Conservation (phyloP, 2,329 filamentous ascomycete species). For the Trichoderma oligosporum region DNA sequence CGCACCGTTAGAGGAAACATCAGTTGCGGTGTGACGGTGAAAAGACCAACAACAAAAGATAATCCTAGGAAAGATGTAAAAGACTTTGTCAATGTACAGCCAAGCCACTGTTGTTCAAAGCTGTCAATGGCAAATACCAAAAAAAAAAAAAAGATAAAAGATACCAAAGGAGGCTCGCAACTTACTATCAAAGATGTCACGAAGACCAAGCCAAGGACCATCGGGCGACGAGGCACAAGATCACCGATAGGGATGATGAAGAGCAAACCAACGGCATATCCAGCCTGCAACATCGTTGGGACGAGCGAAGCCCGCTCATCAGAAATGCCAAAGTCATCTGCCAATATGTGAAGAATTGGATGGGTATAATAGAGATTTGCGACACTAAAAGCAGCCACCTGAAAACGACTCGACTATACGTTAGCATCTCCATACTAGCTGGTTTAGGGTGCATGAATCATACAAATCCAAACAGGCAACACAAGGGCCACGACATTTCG, state of each 20-base stretch:
- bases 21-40: slow-evolving; percentile 42
- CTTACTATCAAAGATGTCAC: slow-evolving; percentile 65
- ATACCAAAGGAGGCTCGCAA: slow-evolving; percentile 1
- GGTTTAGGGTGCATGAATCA: not conserved
- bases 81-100: slow-evolving; percentile 8
- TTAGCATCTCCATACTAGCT: not conserved
- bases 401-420: not conserved
- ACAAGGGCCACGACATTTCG: slow-evolving; percentile 14
- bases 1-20: slow-evolving; percentile 81
- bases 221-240: slow-evolving; percentile 61
- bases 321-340: slow-evolving; percentile 64
- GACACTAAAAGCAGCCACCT: slow-evolving; percentile 59
- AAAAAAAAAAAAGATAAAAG: not conserved
- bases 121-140: not conserved
- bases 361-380: slow-evolving; percentile 81
- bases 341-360: slow-evolving; percentile 72
- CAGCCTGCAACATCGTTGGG: slow-evolving; percentile 74
- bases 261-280: slow-evolving; percentile 70
- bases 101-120: slow-evolving; percentile 49
- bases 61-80: slow-evolving; percentile 14
- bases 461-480: slow-evolving; percentile 12
- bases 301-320: slow-evolving; percentile 65
- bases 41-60: slow-evolving; percentile 17
- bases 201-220: slow-evolving; percentile 63
- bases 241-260: slow-evolving; percentile 76